Evolutionary conservation across 345 rosid species (phyloP), one percentile per base, ranked within the genome.

Genomic region (Angophora floribunda): DNA sequence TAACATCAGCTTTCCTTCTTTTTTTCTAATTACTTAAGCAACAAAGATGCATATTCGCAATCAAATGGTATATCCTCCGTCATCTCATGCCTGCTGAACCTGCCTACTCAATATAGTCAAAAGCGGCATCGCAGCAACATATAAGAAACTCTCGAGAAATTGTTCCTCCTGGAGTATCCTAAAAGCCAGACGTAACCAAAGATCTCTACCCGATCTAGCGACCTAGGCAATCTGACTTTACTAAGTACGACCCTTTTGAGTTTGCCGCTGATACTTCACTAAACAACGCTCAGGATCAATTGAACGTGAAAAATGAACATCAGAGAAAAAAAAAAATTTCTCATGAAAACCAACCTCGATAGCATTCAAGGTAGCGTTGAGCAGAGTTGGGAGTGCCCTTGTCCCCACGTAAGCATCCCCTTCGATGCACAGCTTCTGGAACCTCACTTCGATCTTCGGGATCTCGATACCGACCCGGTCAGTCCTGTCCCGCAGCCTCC

Each of bases 381-480:
- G 87, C 86, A 93, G 86, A 52, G 93, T 90, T 13, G 94, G 94
- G 50, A 93, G 91, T 47, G 94, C 94, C 87, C 94, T 89, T 9
- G 87, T 88, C 61, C 92, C 94, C 78, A 91, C 91, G 51, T 93
- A 89, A 41, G 92, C 93, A 13, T 91, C 92, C 12, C 94, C 94
- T 45, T 91, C 89, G 24, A 93, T 87, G 3, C 91, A 89, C 78
- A 93, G 87, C 86, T 91, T 79, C 92, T 93, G 90, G 88, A 90
- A 90, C 86, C 94, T 88, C 51, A 93, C 90, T 87, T 91, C 94
- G 51, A 93, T 90, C 89, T 86, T 90, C 2, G 93, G 94, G 51
- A 90, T 47, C 59, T 90, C 91, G 6, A 93, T 90, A 75, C 93
- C 90, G 11, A 92, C 93, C 88, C 92, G 88, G 88, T 90, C 92